Evolutionary conservation across 768 basidiomycete species (phyloP).

Genomic region (Leccinum pellstonianum): DNA sequence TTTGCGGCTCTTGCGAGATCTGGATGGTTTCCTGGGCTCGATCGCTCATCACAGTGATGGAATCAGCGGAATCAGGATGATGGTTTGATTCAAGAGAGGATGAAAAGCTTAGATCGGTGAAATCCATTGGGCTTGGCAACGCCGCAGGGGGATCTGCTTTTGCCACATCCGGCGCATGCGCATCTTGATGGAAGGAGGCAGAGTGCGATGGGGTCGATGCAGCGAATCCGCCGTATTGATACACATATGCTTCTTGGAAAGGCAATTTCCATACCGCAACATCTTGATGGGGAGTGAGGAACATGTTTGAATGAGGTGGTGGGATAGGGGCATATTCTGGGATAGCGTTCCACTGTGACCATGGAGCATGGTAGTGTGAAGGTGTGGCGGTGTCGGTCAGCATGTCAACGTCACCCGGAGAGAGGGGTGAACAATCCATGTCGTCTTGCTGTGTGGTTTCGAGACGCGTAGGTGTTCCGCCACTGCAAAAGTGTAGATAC

Average conservation of each 20-base stretch:
- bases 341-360: constrained; percentile 2
- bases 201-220: neutral
- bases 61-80: too few relatives aligned
- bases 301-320: neutral
- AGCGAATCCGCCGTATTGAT: neutral
- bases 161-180: neutral
- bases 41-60: neutral
- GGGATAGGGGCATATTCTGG: neutral
- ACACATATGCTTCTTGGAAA: neutral
- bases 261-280: neutral
- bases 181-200: neutral
- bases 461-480: neutral
- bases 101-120: neutral
- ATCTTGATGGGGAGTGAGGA: neutral
- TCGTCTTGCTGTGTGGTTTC: constrained; percentile 1
- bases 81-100: neutral
- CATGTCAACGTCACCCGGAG: constrained; percentile 17
- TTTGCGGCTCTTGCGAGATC: neutral
- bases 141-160: neutral
- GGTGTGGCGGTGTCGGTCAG: constrained; percentile 3
- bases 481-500: neutral
- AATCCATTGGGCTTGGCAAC: neutral
- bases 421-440: constrained; percentile 15
- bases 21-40: neutral
- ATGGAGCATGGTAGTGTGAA: neutral